These are phyloP conservation scores for Aechmea fasciata DNA, from an alignment of 176 grass and related monocot species.

Conservation along the genomic window DNA sequence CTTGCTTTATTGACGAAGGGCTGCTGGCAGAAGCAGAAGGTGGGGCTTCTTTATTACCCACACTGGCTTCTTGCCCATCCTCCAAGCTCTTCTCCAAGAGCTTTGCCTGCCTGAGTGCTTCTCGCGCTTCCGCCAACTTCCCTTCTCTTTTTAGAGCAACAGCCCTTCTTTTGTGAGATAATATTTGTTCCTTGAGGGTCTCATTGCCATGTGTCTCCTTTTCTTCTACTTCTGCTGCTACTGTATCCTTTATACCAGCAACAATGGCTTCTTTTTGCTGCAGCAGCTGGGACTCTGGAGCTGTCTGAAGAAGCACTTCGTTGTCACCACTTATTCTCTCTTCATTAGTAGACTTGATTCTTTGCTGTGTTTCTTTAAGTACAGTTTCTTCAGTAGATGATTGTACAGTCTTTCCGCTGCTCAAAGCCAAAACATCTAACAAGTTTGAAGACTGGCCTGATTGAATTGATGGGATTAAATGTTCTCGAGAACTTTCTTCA, in stretches of 20 bases:
- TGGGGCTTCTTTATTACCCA: conserved; percentile 1
- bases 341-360: neutral
- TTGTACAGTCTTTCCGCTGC: neutral
- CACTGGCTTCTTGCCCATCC: conserved; percentile 29
- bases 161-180: conserved; percentile 74
- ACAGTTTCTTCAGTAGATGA: conserved; percentile 21
- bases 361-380: conserved; percentile 19
- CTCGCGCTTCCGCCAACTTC: conserved; percentile 67
- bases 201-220: conserved; percentile 26
- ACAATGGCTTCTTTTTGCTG: conserved; percentile 1
- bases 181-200: conserved; percentile 54
- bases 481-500: conserved; percentile 3
- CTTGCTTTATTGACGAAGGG: conserved; percentile 22
- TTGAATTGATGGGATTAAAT: neutral
- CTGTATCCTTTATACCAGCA: neutral
- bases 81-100: conserved; percentile 53
- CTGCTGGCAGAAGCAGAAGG: conserved; percentile 16
- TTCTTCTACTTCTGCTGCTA: conserved; percentile 5
- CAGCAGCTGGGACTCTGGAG: neutral
- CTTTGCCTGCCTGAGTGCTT: conserved; percentile 78
- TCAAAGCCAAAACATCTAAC: neutral
- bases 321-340: conserved; percentile 1
- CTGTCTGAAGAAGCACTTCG: neutral
- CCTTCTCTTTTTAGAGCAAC: conserved; percentile 88
- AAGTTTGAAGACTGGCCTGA: neutral